These are phyloP conservation scores for Phytopythium litorale DNA, from an alignment of 352 stramenopile genomes.

Conservation along the genomic window DNA sequence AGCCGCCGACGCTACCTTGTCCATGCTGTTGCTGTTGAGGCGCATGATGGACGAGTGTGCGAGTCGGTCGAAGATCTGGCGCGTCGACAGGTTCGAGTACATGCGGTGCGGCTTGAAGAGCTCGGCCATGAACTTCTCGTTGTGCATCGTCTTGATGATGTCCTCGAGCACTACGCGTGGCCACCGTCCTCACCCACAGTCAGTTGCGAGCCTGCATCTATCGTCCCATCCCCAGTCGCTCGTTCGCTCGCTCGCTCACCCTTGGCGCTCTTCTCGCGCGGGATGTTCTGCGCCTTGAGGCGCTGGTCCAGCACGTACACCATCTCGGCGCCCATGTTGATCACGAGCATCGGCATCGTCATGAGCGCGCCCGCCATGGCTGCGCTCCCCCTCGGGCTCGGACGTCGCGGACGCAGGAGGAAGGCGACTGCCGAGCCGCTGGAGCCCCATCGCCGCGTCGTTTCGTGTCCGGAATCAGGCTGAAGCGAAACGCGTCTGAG, in stretches of 20 bases:
- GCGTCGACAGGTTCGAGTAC: conserved; percentile 87
- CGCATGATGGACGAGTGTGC: conserved; percentile 94
- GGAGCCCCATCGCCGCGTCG: too few species aligned
- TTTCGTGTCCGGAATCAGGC: not conserved
- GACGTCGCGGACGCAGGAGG: too few species aligned
- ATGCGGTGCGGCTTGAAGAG: conserved; percentile 92
- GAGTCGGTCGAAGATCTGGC: conserved; percentile 90
- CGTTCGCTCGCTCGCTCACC: conserved; percentile 13
- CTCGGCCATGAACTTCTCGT: conserved; percentile 88
- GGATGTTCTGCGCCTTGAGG: conserved; percentile 89
- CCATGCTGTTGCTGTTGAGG: conserved; percentile 92
- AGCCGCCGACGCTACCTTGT: conserved; percentile 53
- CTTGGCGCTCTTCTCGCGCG: conserved; percentile 86
- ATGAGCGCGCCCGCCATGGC: conserved; percentile 67
- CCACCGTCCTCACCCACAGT: too few species aligned
- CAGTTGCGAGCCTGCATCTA: conserved; percentile 1
- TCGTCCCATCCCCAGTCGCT: conserved; percentile 1
- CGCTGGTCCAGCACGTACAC: conserved; percentile 92
- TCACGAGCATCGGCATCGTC: conserved; percentile 90
- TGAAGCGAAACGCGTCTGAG: not conserved
- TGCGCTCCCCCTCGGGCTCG: not conserved
- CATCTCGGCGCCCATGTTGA: conserved; percentile 95
- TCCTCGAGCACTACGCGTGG: conserved; percentile 76
- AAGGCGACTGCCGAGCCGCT: not conserved
- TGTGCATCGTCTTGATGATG: conserved; percentile 92